A percentile compares a stretch with the other conserved stretches of the same genome.
phyloP scores from a whole-genome alignment of 148 eudicot genomes.

The Camellia sinensis region DNA sequence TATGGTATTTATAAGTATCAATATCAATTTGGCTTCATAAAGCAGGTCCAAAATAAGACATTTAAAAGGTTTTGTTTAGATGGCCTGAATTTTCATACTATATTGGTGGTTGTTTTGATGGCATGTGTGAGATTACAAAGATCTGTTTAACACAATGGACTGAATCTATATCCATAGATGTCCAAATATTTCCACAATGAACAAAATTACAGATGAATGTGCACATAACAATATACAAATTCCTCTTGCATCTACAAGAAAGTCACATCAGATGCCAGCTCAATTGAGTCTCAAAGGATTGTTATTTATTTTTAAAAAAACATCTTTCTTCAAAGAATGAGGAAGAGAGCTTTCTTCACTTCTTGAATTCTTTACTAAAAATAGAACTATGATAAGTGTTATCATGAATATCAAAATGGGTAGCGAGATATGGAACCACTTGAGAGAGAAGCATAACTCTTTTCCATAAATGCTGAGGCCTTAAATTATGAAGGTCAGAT shows the following conservation, averaged over 20 bases:
- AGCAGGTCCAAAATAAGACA: neutral
- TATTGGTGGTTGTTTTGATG: neutral
- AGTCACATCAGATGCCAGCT: neutral
- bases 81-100: neutral
- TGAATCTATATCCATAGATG: neutral
- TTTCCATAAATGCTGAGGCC: neutral
- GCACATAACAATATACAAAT: neutral
- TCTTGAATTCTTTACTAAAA: neutral
- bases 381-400: neutral
- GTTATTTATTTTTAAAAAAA: neutral
- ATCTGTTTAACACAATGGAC: neutral
- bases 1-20: neutral
- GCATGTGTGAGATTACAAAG: neutral
- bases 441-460: slow-evolving; percentile 2
- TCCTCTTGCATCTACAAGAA: neutral
- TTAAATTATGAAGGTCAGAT: neutral
- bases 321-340: neutral
- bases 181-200: neutral
- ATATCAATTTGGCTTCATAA: neutral
- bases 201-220: neutral
- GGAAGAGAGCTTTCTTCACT: neutral
- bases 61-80: neutral
- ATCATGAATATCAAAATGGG: slow-evolving; percentile 2
- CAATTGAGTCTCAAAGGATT: neutral
- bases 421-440: neutral